Evolutionary conservation across 2,329 filamentous ascomycete species (phyloP).

Genomic region (Fusarium sarcochroum): DNA sequence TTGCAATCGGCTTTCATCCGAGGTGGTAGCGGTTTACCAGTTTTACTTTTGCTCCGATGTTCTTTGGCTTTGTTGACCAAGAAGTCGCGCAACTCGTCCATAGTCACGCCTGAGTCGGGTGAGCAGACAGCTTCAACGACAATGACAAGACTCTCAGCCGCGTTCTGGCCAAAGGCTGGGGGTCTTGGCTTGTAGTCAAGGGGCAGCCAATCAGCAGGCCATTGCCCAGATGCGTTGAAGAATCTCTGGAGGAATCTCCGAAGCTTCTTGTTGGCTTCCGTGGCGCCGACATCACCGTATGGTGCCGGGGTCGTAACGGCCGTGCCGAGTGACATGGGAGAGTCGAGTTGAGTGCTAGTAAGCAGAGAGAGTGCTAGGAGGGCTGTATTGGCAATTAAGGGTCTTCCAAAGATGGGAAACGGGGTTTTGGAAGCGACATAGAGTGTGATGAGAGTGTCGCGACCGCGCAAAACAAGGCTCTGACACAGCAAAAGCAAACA

Average conservation of each 20-base stretch:
- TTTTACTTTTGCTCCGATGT: not conserved
- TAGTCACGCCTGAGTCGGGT: not conserved
- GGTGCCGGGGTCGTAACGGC: not conserved
- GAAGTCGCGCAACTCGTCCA: slow-evolving; percentile 8
- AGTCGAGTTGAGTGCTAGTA: no score
- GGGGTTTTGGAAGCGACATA: not conserved
- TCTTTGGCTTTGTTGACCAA: not conserved
- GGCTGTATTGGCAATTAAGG: not conserved
- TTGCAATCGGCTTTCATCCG: not conserved
- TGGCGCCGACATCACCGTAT: not conserved
- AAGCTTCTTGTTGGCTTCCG: not conserved
- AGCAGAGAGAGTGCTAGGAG: no score
- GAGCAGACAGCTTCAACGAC: not conserved
- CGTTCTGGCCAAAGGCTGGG: not conserved
- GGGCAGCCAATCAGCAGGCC: slow-evolving; percentile 19
- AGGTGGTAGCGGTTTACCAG: not conserved
- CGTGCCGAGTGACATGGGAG: no score
- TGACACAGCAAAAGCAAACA: slow-evolving; percentile 7
- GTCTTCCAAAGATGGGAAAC: not conserved
- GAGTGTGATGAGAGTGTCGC: not conserved
- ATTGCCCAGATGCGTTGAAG: not conserved
- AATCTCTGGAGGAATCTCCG: not conserved
- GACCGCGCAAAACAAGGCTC: not conserved
- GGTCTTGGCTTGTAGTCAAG: not conserved
- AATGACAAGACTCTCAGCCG: not conserved